Evolutionary conservation across 306 rosid genomes (phyloP).

Genomic region (Oxytropis ochrocephala): DNA sequence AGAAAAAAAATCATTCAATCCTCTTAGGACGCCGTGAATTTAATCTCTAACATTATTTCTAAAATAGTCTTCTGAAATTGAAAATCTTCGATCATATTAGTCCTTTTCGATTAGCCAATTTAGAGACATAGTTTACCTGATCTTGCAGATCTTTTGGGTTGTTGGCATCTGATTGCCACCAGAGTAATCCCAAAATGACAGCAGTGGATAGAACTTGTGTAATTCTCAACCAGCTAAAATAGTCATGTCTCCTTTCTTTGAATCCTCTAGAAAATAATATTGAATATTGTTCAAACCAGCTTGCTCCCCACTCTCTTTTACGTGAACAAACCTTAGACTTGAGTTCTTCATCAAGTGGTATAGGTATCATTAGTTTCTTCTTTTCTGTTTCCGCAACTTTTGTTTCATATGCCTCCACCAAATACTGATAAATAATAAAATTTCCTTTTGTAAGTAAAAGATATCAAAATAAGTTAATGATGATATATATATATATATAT

Average conservation of each 20-base stretch:
- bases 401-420: slow-evolving; percentile 79
- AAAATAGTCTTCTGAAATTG: too few species aligned
- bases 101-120: too few species aligned
- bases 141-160: slow-evolving; percentile 65
- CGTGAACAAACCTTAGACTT: slow-evolving; percentile 42
- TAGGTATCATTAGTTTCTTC: slow-evolving; percentile 56
- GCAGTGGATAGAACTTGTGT: slow-evolving; percentile 94
- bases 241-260: slow-evolving; percentile 79
- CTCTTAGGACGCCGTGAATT: too few species aligned
- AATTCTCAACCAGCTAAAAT: slow-evolving; percentile 95
- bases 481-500: too few species aligned
- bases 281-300: slow-evolving; percentile 76
- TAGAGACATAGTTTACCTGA: slow-evolving; percentile 47
- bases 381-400: slow-evolving; percentile 71
- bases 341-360: slow-evolving; percentile 58
- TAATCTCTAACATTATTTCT: too few species aligned
- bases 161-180: slow-evolving; percentile 85
- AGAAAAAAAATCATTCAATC: too few species aligned
- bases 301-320: slow-evolving; percentile 75
- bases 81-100: too few species aligned
- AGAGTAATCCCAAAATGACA: slow-evolving; percentile 76
- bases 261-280: slow-evolving; percentile 73
- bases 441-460: too few species aligned
- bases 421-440: slow-evolving; percentile 56
- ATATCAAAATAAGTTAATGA: too few species aligned